Evolutionary conservation across 495 filamentous ascomycete species (phyloP).

Genomic region (Lasiosphaeris hirsuta): DNA sequence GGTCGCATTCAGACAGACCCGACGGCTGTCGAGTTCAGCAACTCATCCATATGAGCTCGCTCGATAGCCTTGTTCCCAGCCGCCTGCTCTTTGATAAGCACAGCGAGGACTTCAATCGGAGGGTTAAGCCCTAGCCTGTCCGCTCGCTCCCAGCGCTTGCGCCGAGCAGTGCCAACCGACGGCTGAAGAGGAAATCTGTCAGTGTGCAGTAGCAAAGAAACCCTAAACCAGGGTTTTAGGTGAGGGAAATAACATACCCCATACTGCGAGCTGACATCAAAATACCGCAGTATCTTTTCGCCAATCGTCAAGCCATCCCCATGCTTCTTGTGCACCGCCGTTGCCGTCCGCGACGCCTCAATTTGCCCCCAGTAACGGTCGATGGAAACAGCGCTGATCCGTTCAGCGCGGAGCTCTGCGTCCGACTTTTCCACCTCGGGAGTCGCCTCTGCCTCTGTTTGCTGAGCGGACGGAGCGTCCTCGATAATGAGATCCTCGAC

Average conservation of each 20-base stretch:
- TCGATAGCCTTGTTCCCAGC: conserved; percentile 47
- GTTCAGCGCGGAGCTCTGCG: conserved; percentile 54
- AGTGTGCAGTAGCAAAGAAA: conserved; percentile 12
- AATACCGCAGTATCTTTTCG: conserved; percentile 85
- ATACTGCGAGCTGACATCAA: conserved; percentile 83
- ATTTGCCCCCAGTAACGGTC: conserved; percentile 68
- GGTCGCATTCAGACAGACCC: conserved; percentile 23
- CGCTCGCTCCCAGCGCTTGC: conserved; percentile 86
- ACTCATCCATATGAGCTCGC: conserved; percentile 74
- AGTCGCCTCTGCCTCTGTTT: conserved; percentile 11
- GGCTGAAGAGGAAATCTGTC: conserved; percentile 51
- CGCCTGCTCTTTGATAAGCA: conserved; percentile 69
- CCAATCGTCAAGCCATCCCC: conserved; percentile 56
- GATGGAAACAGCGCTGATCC: conserved; percentile 61
- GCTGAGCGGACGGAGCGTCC: not conserved
- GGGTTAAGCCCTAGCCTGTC: conserved; percentile 74
- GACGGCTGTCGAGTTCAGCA: conserved; percentile 55
- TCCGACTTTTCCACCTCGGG: conserved; percentile 35
- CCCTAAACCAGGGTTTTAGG: not conserved
- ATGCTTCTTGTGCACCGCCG: conserved; percentile 63
- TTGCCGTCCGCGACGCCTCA: conserved; percentile 51
- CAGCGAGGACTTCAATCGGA: conserved; percentile 86
- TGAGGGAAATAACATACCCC: conserved; percentile 60
- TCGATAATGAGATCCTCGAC: conserved; percentile 24
- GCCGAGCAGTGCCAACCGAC: conserved; percentile 77